Evolutionary conservation across 805 yeast species (phyloP).

Genomic region (Aciculoconidium aculeatum): DNA sequence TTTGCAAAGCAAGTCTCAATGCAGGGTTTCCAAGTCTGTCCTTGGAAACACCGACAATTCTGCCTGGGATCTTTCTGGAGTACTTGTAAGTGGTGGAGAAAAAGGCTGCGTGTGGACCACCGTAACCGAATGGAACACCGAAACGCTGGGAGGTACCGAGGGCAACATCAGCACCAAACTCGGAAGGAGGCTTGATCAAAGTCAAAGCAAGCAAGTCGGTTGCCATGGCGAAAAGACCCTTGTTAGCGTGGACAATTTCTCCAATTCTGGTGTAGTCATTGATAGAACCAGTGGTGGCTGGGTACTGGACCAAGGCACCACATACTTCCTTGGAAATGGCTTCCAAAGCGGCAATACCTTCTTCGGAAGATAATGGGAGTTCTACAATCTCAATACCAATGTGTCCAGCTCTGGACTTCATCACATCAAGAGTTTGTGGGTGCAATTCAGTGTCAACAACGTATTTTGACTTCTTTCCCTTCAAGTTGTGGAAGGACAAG

Average conservation of each 20-base stretch:
- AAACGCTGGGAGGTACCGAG: conserved; percentile 92
- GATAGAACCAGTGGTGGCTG: conserved; percentile 73
- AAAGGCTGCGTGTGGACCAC: conserved; percentile 99
- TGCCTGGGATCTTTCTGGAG: conserved; percentile 93
- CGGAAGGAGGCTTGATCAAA: conserved; percentile 74
- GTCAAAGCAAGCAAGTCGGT: conserved; percentile 89
- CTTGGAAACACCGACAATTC: conserved; percentile 88
- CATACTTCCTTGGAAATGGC: conserved; percentile 39
- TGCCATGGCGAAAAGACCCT: conserved; percentile 80
- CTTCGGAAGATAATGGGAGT: conserved; percentile 46
- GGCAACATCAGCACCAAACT: conserved; percentile 88
- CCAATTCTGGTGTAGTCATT: conserved; percentile 50
- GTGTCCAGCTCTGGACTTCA: conserved; percentile 73
- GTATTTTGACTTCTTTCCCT: conserved; percentile 62
- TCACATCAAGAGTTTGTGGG: conserved; percentile 79
- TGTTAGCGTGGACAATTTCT: conserved; percentile 59
- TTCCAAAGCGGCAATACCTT: conserved; percentile 22
- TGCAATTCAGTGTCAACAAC: conserved; percentile 74
- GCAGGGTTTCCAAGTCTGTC: conserved; percentile 91
- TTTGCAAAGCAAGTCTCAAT: conserved; percentile 86
- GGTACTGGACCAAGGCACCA: conserved; percentile 88
- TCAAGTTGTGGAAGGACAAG: conserved; percentile 60
- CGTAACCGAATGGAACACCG: conserved; percentile 97
- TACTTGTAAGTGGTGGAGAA: conserved; percentile 78
- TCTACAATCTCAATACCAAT: conserved; percentile 59